Evolutionary conservation across 331 rosid genomes (phyloP).

Genomic region (Malus hybrid): DNA sequence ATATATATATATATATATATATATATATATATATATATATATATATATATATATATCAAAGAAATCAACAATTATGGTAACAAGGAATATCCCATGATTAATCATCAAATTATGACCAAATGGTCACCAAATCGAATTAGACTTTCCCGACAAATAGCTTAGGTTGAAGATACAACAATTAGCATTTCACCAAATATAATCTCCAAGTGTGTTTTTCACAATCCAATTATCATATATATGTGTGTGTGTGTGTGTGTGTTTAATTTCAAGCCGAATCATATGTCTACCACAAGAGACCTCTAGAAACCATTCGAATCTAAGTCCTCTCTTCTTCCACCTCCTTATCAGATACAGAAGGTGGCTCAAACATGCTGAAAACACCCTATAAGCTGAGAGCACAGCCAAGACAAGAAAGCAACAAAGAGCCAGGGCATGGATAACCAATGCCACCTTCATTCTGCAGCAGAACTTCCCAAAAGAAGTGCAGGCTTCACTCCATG

Average conservation of each 20-base stretch:
- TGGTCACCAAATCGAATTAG: too few relatives aligned
- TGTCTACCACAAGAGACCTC: not conserved
- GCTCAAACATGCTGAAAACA: constrained; percentile 56
- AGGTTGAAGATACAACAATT: too few relatives aligned
- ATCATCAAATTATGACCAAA: too few relatives aligned
- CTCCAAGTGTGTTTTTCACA: too few relatives aligned
- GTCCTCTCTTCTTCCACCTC: constrained; percentile 22
- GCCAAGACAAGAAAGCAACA: constrained; percentile 53
- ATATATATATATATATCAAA: too few relatives aligned
- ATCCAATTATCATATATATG: not conserved
- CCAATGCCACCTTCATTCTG: constrained; percentile 68
- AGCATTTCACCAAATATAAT: too few relatives aligned
- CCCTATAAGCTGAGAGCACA: constrained; percentile 70
- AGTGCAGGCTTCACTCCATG: constrained; percentile 93
- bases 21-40: too few relatives aligned
- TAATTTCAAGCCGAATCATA: not conserved
- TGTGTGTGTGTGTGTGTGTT: too few relatives aligned
- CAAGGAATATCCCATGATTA: too few relatives aligned
- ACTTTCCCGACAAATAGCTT: too few relatives aligned
- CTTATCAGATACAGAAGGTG: constrained; percentile 36
- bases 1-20: too few relatives aligned
- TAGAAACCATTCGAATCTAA: not conserved
- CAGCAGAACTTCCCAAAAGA: constrained; percentile 64
- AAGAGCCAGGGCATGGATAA: constrained; percentile 44
- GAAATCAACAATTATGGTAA: too few relatives aligned